Conservation (phyloP, 257 asterid species). For the Ilex aquifolium region DNA sequence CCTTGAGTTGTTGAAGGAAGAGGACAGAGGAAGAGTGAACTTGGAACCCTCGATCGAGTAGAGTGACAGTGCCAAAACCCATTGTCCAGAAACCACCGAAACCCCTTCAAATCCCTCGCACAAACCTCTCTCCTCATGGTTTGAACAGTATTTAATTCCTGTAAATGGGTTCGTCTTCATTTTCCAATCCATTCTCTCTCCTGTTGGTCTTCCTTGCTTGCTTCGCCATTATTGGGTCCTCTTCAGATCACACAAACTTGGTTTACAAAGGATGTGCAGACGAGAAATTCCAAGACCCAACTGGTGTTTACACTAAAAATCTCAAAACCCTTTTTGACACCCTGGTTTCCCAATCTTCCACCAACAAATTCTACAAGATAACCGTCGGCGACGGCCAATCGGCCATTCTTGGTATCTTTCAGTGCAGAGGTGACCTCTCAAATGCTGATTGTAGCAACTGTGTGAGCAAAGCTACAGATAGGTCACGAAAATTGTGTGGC, state of each 20-base stretch:
- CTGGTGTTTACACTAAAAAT: slow-evolving; percentile 35
- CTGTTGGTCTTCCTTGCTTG: slow-evolving; percentile 13
- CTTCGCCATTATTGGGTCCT: slow-evolving; percentile 12
- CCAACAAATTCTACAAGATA: slow-evolving; percentile 55
- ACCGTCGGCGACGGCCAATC: slow-evolving; percentile 36
- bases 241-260: slow-evolving; percentile 44
- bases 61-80: too few relatives aligned
- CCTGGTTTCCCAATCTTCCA: slow-evolving; percentile 50
- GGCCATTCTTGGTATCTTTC: slow-evolving; percentile 56
- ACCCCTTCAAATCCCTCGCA: too few relatives aligned
- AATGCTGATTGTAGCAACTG: slow-evolving; percentile 42
- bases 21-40: too few relatives aligned
- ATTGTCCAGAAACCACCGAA: too few relatives aligned
- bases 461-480: slow-evolving; percentile 28
- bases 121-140: too few relatives aligned
- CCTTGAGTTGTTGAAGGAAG: too few relatives aligned
- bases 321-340: slow-evolving; percentile 36
- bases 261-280: slow-evolving; percentile 88
- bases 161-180: neutral
- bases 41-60: too few relatives aligned
- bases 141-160: too few relatives aligned
- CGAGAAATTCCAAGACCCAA: slow-evolving; percentile 46
- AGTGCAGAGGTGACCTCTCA: slow-evolving; percentile 84
- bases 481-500: slow-evolving; percentile 45
- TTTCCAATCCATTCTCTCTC: slow-evolving; percentile 6